Conservation (phyloP, 129 eudicot species). For the Flaveria linearis region DNA sequence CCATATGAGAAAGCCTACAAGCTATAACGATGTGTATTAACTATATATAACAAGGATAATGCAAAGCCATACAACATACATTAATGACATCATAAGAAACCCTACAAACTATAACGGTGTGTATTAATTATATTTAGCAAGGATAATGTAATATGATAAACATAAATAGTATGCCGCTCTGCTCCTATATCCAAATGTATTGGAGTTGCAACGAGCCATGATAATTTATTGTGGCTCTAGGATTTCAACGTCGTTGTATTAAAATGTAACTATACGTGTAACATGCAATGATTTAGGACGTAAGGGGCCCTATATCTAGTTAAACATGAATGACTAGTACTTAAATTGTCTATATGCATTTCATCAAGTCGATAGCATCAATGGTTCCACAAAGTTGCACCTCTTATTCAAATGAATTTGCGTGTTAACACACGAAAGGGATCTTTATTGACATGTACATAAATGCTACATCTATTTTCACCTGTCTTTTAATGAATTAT, state of each 20-base stretch:
- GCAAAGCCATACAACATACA: neutral
- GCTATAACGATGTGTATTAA: slow-evolving; percentile 11
- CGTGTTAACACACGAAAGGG: slow-evolving; percentile 15
- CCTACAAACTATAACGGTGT: too few species aligned
- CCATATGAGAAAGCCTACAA: neutral
- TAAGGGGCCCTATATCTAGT: neutral
- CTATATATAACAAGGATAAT: neutral
- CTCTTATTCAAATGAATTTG: slow-evolving; percentile 23
- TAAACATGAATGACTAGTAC: slow-evolving; percentile 18
- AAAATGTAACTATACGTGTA: slow-evolving; percentile 11
- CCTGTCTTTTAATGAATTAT: neutral
- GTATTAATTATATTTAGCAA: too few species aligned
- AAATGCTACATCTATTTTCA: neutral
- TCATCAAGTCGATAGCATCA: slow-evolving; percentile 19
- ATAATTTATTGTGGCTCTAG: slow-evolving; percentile 18
- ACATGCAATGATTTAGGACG: slow-evolving; percentile 14
- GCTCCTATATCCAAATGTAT: slow-evolving; percentile 2
- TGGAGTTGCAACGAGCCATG: slow-evolving; percentile 8
- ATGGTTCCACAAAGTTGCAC: slow-evolving; percentile 20
- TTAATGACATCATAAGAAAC: neutral
- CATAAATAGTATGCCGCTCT: slow-evolving; percentile 7
- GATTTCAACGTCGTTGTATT: slow-evolving; percentile 24
- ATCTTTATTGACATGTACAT: neutral
- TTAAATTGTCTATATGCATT: slow-evolving; percentile 25
- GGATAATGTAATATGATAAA: neutral